Base-by-base conservation (phyloP, 2,329 filamentous ascomycete species). In the Aschersonia sp. region DNA sequence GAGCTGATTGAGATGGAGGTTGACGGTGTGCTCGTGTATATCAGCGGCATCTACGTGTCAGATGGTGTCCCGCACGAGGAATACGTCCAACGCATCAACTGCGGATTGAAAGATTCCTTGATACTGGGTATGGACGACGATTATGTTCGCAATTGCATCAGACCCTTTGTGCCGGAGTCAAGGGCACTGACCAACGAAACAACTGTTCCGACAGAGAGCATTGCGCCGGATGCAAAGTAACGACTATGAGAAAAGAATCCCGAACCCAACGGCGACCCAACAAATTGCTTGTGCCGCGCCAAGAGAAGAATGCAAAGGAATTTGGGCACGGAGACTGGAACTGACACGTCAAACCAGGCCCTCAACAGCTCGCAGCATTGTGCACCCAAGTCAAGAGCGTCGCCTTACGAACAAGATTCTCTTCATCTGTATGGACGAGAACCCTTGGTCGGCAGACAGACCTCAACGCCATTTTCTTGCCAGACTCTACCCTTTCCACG, bases 21-120 rank as follows among this genome's bases (percentile, higher is more conserved):
- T 40, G 53, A 55, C 32, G 50, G 60, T n/a, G 64, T 64, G 22
- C 57, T 70, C 42, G 66, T 68, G 14, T 70, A 69, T 47, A 53
- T 68, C 48, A 68, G 63, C 49, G 51, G 56, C 30, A 53, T 56
- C 43, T 58, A 60, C 35, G 55, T 58, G 37, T 46, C 53, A n/a
- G 60, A 65, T 46, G 64, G 64, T 40, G 46, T 50, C 6, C 65
- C 66, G 22, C 61, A 58, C 48, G 58, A 62, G 12, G 67, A 70
- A 48, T 69, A 70, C 43, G 52, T 69, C 37, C 55, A 58, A 42
- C 63, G 66, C 35, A 66, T 69, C 52, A 66, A 67, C 48, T 47
- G 56, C 11, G 66, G 62, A 5, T 49, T 69, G 42, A 52, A 47
- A 10, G 65, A 69, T 46, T 66, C 66, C 8, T 51, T 53, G 42